Percentiles rank a stretch among this genome's conserved stretches.
These are phyloP conservation scores for Pleurotus djamor DNA, from an alignment of 768 basidiomycete species.

Conservation along the genomic window DNA sequence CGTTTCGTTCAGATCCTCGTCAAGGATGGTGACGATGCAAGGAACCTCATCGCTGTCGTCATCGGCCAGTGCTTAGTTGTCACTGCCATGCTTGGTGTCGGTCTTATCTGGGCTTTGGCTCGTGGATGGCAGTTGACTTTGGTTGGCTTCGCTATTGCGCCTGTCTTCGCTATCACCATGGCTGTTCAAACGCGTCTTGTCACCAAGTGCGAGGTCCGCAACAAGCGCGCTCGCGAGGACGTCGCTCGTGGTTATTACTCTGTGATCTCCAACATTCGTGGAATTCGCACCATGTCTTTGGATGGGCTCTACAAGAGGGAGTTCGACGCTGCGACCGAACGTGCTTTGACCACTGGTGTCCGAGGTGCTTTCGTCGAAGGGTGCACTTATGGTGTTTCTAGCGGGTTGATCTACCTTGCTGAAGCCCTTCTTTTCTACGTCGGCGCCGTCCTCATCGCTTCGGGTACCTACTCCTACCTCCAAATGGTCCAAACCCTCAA, in stretches of 20 bases:
- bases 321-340: conserved; percentile 63
- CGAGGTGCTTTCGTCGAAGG: conserved; percentile 88
- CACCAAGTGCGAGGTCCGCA: conserved; percentile 67
- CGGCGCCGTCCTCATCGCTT: conserved; percentile 80
- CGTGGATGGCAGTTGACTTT: conserved; percentile 92
- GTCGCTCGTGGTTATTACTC: conserved; percentile 85
- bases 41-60: conserved; percentile 71
- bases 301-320: conserved; percentile 64
- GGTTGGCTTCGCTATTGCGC: conserved; percentile 84
- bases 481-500: conserved; percentile 91
- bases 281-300: conserved; percentile 86
- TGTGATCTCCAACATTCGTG: conserved; percentile 81
- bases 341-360: conserved; percentile 66
- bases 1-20: conserved; percentile 72
- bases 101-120: conserved; percentile 86
- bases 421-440: conserved; percentile 93
- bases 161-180: conserved; percentile 78
- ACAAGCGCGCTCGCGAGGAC: conserved; percentile 85
- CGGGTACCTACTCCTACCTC: conserved; percentile 81
- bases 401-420: conserved; percentile 82
- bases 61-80: conserved; percentile 75
- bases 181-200: conserved; percentile 72
- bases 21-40: conserved; percentile 89
- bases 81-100: conserved; percentile 75
- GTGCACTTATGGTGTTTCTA: conserved; percentile 77